Evolutionary conservation across 139 green algal species (phyloP).

Genomic region (Chlorella sp.): DNA sequence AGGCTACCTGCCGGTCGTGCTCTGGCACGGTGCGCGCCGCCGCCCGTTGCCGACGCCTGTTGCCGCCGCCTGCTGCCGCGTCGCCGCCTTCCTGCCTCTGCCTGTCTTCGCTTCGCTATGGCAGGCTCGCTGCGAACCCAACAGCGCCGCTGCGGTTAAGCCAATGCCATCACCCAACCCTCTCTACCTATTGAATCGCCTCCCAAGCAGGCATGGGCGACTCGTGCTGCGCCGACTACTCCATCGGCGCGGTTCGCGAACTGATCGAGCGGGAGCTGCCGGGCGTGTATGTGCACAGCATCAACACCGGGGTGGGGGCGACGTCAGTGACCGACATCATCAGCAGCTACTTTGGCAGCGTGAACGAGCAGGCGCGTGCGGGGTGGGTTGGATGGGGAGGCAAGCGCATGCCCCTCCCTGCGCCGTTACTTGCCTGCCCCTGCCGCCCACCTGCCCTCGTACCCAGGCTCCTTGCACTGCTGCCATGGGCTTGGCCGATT

Average conservation of each 20-base stretch:
- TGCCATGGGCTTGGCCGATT: too few species aligned
- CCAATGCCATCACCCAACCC: background rate
- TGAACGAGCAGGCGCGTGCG: conserved; percentile 73
- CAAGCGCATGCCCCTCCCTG: background rate
- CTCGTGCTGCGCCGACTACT: conserved; percentile 57
- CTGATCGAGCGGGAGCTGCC: conserved; percentile 44
- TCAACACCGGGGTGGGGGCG: conserved; percentile 62
- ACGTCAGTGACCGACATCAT: conserved; percentile 46
- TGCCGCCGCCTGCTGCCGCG: background rate
- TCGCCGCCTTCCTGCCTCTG: background rate
- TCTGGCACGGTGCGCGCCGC: conserved; percentile 70
- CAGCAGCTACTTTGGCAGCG: conserved; percentile 72
- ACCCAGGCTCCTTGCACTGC: background rate
- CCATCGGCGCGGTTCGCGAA: conserved; percentile 63
- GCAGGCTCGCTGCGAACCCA: background rate
- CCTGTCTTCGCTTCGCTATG: background rate
- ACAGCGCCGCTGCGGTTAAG: background rate
- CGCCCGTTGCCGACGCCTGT: background rate
- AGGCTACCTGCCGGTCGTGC: conserved; percentile 63
- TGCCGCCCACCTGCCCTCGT: background rate
- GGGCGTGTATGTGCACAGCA: conserved; percentile 79
- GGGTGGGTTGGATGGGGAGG: background rate
- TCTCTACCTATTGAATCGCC: conserved; percentile 47
- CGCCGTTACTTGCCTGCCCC: background rate
- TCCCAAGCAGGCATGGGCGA: conserved; percentile 83